These are phyloP conservation scores for Podila epicladia DNA, from an alignment of 192 early-diverging fungal species.

Conservation along the genomic window DNA sequence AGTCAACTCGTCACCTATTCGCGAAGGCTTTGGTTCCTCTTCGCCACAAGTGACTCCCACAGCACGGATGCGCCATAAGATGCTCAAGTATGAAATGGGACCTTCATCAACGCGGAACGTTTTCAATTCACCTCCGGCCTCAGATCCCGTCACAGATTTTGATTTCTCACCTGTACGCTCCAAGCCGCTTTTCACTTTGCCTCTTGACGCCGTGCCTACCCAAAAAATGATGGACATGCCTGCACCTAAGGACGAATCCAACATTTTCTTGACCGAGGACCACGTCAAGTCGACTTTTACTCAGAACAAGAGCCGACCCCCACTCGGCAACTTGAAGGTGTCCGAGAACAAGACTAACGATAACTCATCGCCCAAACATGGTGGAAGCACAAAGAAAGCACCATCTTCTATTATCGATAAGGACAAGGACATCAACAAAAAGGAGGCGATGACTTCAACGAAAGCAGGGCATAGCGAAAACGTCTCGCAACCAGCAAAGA, in stretches of 20 bases:
- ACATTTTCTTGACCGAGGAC: conserved; percentile 9
- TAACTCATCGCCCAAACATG: background rate
- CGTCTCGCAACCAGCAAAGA: conserved; percentile 6
- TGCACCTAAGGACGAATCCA: conserved; percentile 19
- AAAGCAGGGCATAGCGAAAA: background rate
- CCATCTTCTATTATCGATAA: conserved; percentile 1
- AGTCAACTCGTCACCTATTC: conserved; percentile 22
- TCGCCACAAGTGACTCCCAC: conserved; percentile 24
- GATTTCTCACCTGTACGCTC: conserved; percentile 22
- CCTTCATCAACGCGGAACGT: conserved; percentile 6
- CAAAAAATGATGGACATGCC: conserved; percentile 7
- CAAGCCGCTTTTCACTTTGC: conserved; percentile 13
- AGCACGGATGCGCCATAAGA: conserved; percentile 42
- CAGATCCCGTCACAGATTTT: conserved; percentile 25
- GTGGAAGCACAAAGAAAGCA: conserved; percentile 1
- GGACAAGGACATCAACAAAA: background rate
- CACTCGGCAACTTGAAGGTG: conserved; percentile 24
- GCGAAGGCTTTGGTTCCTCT: conserved; percentile 4
- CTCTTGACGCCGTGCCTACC: conserved; percentile 6
- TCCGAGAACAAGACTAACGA: conserved; percentile 2
- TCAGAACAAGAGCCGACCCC: conserved; percentile 3
- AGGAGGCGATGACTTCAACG: conserved; percentile 1
- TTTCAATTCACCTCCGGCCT: conserved; percentile 19
- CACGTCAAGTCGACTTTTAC: background rate
- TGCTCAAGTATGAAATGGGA: conserved; percentile 28